Evolutionary conservation across 768 basidiomycete species (phyloP), one percentile per base, ranked within the genome.

Genomic region (Mycena floridula): DNA sequence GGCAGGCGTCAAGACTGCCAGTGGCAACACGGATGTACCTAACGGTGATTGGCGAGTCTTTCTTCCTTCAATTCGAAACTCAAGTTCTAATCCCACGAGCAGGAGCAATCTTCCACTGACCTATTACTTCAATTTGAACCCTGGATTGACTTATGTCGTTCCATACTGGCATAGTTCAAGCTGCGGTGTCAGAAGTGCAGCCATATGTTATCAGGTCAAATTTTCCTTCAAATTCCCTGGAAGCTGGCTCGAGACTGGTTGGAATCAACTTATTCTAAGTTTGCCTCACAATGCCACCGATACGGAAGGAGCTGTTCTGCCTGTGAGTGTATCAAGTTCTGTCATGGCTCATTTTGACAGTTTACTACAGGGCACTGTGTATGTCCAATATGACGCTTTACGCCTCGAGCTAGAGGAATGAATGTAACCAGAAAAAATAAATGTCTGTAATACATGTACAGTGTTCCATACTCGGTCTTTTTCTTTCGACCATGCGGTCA

Each of bases 381-480:
- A 59, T 30, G 52, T 59, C 9, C 57, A 59, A 25, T 59, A 59
- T 43, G 57, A 59, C 25, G 57, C 57, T 2, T 41, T 59, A 9
- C 46, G 57, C 25, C 45, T 59, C 5, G 54, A 56, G 26, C 25
- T 55, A 1, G 44, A 32, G 21, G 40, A 41, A 45, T 32, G 16
- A 32, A 32, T n/a, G n/a, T n/a, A n/a, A n/a, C n/a, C n/a, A n/a
- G n/a, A n/a, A n/a, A n/a, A n/a, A n/a, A n/a, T n/a, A n/a, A n/a
- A n/a, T n/a, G n/a, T n/a, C n/a, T n/a, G n/a, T n/a, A n/a, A n/a
- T n/a, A n/a, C n/a, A n/a, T n/a, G n/a, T n/a, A n/a, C n/a, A n/a
- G n/a, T n/a, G n/a, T n/a, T n/a, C n/a, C n/a, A n/a, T n/a, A n/a
- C n/a, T n/a, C n/a, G n/a, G n/a, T n/a, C n/a, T n/a, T n/a, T n/a